Evolutionary conservation across 148 eudicot genomes (phyloP), one percentile per base, ranked within the genome.

Genomic region (Persicaria tinctoria): DNA sequence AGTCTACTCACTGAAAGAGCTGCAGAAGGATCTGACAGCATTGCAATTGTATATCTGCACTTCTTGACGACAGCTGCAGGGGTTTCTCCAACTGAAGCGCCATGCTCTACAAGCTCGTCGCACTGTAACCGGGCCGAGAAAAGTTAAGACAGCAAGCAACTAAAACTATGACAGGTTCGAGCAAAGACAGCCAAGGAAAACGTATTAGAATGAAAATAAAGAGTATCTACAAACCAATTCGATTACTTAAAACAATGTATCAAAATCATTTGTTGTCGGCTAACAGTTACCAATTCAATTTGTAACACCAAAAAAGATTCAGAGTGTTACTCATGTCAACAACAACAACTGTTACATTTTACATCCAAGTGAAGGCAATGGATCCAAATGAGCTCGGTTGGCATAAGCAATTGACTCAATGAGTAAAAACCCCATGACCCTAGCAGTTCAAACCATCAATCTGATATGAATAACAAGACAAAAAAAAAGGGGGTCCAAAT

Each of bases 41-140:
- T 92, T 5, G 90, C 96, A 57, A 95, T 90, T 71, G 97, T 95
- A 79, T 89, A 92, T 79, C 89, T 90, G 88, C 97, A 95, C 87
- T 95, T 92, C 85, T 85, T 89, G 60, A 95, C 79, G 47, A 95
- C 97, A 53, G 88, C 92, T 55, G 94, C 97, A 54, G 99, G 92
- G 76, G 92, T 81, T 82, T 92, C 83, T 73, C 90, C 97, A 57
- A 92, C 83, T 64, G 94, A 82, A 77, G 97, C 99, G 27, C 99
- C 99, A 83, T 86, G 97, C 80, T 87, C 87, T 74, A 87, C 90
- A 75, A 95, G 87, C 71, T 92, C 97, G 84, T 90, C 97, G 76
- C 99, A 95, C 99, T 95, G 82, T 23, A 71, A 17, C 46, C 56
- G 41, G 4, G 63, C 3, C 44, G 14, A 3, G 53, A 50, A 50